Evolutionary conservation across 2,329 filamentous ascomycete genomes (phyloP).

Genomic region (Colletotrichum tropicicola): DNA sequence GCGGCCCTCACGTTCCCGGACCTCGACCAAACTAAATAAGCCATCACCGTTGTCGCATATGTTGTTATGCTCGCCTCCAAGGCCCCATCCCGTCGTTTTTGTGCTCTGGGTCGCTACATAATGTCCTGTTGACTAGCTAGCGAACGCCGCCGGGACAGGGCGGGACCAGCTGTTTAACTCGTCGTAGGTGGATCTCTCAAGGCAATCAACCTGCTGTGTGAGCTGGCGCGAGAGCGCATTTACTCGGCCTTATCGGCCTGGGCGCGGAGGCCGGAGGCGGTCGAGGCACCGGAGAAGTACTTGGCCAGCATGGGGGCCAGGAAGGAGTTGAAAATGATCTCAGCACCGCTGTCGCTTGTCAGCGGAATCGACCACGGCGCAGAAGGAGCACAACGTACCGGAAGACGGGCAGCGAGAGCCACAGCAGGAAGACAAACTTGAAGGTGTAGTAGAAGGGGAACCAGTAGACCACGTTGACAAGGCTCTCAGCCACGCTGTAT

Average conservation of each 20-base stretch:
- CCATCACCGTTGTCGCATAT: slow-evolving; percentile 29
- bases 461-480: slow-evolving; percentile 89
- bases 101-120: slow-evolving; percentile 12
- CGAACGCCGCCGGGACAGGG: slow-evolving; percentile 13
- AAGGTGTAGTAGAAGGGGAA: slow-evolving; percentile 99
- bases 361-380: slow-evolving; percentile 20
- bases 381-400: slow-evolving; percentile 68
- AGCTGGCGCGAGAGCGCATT: slow-evolving; percentile 35
- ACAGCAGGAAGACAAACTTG: slow-evolving; percentile 97
- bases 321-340: slow-evolving; percentile 97
- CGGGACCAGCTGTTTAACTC: slow-evolving; percentile 20
- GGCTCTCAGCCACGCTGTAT: slow-evolving; percentile 77
- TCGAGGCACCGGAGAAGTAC: slow-evolving; percentile 81
- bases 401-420: slow-evolving; percentile 96
- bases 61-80: slow-evolving; percentile 7
- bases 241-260: slow-evolving; percentile 83
- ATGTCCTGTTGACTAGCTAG: slow-evolving; percentile 24
- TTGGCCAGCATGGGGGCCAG: slow-evolving; percentile 89
- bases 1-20: slow-evolving; percentile 15
- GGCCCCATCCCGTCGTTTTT: slow-evolving; percentile 16
- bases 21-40: slow-evolving; percentile 20
- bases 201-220: slow-evolving; percentile 26
- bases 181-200: slow-evolving; percentile 23
- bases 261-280: slow-evolving; percentile 86
- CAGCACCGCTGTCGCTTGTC: slow-evolving; percentile 76